Conservation (phyloP, 306 rosid genomes). For the Acacia acuminata region DNA sequence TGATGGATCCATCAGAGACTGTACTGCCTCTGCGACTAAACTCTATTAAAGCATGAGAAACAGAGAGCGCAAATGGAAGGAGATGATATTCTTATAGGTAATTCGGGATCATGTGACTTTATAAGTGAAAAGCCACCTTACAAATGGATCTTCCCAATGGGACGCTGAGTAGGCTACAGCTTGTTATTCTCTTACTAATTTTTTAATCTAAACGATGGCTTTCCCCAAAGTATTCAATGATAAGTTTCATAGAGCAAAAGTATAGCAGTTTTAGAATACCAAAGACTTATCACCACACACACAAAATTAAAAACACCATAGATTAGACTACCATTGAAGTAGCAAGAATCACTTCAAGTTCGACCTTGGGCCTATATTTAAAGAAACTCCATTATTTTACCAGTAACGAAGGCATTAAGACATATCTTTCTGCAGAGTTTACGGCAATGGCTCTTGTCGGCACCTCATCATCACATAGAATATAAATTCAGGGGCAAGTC, state of each 20-base stretch:
- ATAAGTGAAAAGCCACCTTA: constrained; percentile 14
- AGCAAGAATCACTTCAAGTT: constrained; percentile 3
- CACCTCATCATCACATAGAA: not conserved
- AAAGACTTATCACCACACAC: not conserved
- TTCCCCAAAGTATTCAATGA: constrained; percentile 32
- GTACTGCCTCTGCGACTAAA: not conserved
- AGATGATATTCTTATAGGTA: constrained; percentile 14
- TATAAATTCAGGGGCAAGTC: constrained; percentile 32
- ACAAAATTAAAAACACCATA: not conserved
- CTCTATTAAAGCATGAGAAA: not conserved
- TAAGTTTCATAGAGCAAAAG: constrained; percentile 33
- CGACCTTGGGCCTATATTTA: constrained; percentile 14
- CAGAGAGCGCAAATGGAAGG: constrained; percentile 30
- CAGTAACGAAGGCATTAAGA: not conserved
- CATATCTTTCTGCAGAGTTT: not conserved
- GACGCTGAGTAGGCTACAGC: constrained; percentile 34
- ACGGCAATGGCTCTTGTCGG: not conserved
- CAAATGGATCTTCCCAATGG: constrained; percentile 28
- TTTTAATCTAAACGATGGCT: constrained; percentile 3
- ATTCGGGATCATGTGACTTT: constrained; percentile 20
- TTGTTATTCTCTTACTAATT: constrained; percentile 23
- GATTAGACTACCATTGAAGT: constrained; percentile 31
- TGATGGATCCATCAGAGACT: constrained; percentile 33
- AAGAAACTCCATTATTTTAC: constrained; percentile 8
- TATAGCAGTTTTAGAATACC: not conserved